Conservation (phyloP, 495 filamentous ascomycete species). For the Apiosordaria backusii region DNA sequence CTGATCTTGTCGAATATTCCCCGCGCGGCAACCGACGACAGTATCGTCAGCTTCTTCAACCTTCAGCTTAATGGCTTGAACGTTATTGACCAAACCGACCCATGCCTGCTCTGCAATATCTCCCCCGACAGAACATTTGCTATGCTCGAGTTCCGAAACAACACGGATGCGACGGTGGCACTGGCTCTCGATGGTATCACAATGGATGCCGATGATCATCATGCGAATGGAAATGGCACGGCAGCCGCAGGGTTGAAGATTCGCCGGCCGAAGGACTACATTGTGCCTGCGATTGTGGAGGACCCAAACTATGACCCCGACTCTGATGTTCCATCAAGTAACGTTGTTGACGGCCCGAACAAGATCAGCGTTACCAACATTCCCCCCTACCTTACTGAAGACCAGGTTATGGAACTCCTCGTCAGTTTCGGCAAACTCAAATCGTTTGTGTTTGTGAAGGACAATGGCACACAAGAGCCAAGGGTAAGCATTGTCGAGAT, state of each 20-base stretch:
- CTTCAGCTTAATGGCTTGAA: conserved; percentile 92
- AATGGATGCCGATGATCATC: conserved; percentile 70
- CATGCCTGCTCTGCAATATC: conserved; percentile 80
- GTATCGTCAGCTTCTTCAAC: conserved; percentile 84
- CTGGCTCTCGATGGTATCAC: conserved; percentile 84
- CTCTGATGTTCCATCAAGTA: conserved; percentile 59
- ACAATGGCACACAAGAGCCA: conserved; percentile 79
- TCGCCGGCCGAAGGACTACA: conserved; percentile 93
- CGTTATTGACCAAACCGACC: conserved; percentile 76
- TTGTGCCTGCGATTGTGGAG: conserved; percentile 77
- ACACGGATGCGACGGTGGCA: conserved; percentile 85
- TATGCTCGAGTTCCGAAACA: conserved; percentile 83
- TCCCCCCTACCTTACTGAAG: conserved; percentile 79
- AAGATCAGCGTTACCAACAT: conserved; percentile 93
- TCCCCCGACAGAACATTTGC: conserved; percentile 76
- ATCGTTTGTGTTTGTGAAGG: conserved; percentile 87
- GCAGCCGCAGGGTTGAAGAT: conserved; percentile 66
- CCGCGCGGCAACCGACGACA: conserved; percentile 61
- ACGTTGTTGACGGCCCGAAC: conserved; percentile 87
- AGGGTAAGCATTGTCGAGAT: conserved; percentile 55
- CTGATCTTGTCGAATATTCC: conserved; percentile 84
- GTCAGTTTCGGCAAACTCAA: conserved; percentile 90
- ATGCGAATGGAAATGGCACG: conserved; percentile 54
- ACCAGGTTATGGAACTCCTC: conserved; percentile 85
- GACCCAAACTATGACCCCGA: conserved; percentile 75